A percentile compares a stretch with the other conserved stretches of the same genome.
Conservation (phyloP, 495 filamentous ascomycete species). For the Penicillium flavigenum region DNA sequence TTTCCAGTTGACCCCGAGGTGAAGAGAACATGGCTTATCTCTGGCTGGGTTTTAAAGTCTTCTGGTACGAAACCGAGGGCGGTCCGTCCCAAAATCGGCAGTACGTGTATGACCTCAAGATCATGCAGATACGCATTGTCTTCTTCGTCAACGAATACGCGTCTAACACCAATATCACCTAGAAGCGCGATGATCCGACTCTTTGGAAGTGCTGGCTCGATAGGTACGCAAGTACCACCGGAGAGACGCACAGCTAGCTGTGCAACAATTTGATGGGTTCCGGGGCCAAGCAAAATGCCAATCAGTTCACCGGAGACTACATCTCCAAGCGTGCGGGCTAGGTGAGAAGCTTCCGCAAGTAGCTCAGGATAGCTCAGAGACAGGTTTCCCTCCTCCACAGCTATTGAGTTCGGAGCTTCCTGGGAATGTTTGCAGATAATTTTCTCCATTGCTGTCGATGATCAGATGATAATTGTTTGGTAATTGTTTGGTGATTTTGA, state of each 20-base stretch:
- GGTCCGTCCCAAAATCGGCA: too few relatives aligned
- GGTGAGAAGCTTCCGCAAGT: background rate
- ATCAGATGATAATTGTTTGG: too few relatives aligned
- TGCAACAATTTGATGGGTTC: background rate
- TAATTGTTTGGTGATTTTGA: too few relatives aligned
- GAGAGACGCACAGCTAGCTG: background rate
- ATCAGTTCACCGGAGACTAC: background rate
- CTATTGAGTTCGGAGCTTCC: too few relatives aligned
- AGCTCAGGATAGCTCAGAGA: background rate
- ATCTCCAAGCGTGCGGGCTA: background rate
- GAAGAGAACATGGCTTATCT: constrained; percentile 15
- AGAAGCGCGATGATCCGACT: background rate
- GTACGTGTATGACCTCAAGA: too few relatives aligned
- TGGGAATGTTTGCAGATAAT: too few relatives aligned
- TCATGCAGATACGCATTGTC: background rate
- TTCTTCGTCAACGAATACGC: background rate
- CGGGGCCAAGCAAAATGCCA: background rate
- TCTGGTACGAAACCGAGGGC: too few relatives aligned
- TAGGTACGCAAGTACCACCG: background rate
- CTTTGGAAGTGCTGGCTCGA: background rate
- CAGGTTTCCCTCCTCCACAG: background rate
- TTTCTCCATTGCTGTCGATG: too few relatives aligned
- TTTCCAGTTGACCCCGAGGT: constrained; percentile 21
- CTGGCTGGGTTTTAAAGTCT: background rate
- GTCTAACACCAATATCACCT: background rate